Evolutionary conservation across 768 basidiomycete genomes (phyloP).

Genomic region (Pleurotus citrinopileatus): DNA sequence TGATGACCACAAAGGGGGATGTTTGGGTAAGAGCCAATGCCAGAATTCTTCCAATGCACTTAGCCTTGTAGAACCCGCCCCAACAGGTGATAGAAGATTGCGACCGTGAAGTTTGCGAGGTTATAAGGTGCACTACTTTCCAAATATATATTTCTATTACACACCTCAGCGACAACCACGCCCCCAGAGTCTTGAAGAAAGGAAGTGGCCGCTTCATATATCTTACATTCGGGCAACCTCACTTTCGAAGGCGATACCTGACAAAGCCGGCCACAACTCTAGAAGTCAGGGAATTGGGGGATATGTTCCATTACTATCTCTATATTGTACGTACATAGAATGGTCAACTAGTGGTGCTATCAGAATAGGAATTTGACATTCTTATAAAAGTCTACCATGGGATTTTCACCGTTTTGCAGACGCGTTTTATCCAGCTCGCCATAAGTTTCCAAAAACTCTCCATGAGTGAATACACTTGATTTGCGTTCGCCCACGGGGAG

Average conservation of each 20-base stretch:
- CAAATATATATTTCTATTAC: neutral
- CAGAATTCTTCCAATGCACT: neutral
- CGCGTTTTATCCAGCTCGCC: conserved; percentile 71
- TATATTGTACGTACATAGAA: conserved; percentile 55
- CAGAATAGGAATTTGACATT: conserved; percentile 93
- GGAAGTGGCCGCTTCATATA: conserved; percentile 66
- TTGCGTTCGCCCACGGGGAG: conserved; percentile 78
- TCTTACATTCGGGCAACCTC: conserved; percentile 87
- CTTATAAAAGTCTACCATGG: conserved; percentile 85
- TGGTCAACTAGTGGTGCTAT: conserved; percentile 2
- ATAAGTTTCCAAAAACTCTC: conserved; percentile 86
- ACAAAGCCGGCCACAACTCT: conserved; percentile 53
- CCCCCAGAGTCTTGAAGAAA: conserved; percentile 67
- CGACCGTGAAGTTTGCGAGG: conserved; percentile 73
- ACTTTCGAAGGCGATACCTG: conserved; percentile 75
- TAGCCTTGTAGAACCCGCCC: conserved; percentile 61
- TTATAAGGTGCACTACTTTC: conserved; percentile 49
- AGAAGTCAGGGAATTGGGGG: conserved; percentile 69
- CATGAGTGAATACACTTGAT: conserved; percentile 82
- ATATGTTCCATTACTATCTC: conserved; percentile 81
- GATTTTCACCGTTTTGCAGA: conserved; percentile 81
- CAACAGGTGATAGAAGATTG: conserved; percentile 68
- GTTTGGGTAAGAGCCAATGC: conserved; percentile 59
- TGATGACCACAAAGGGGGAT: conserved; percentile 81
- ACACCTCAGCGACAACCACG: no score